phyloP scores from a whole-genome alignment of 176 grass and related monocot species.

The Rhynchospora tenuis region DNA sequence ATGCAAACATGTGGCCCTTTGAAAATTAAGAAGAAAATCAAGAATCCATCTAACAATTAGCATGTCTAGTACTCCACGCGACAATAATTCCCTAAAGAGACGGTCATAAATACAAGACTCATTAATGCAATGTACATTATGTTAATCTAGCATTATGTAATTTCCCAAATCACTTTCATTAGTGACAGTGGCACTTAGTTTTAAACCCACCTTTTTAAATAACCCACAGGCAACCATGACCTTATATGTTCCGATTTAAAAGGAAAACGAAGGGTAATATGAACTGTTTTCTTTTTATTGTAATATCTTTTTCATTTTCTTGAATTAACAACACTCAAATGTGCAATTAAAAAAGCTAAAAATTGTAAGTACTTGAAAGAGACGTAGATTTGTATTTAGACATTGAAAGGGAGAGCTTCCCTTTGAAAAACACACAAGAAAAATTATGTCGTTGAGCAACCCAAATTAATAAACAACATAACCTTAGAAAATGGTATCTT shows the following conservation, averaged over 20 bases:
- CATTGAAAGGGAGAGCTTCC: not conserved
- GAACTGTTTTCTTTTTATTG: not conserved
- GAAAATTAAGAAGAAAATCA: slow-evolving; percentile 11
- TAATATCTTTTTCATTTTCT: not conserved
- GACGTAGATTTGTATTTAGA: too few species aligned
- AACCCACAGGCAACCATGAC: not conserved
- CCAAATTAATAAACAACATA: not conserved
- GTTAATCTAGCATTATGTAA: slow-evolving; percentile 1
- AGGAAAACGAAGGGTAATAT: not conserved
- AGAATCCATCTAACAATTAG: not conserved
- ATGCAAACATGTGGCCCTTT: not conserved
- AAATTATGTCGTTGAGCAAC: not conserved
- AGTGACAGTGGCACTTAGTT: not conserved
- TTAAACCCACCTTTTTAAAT: not conserved
- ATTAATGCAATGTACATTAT: slow-evolving; percentile 9
- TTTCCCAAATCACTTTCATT: slow-evolving; percentile 7
- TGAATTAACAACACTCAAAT: not conserved
- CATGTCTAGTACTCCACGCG: slow-evolving; percentile 20
- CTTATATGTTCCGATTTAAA: not conserved
- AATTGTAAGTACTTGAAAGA: too few species aligned
- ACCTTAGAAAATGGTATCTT: not conserved
- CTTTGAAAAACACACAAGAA: not conserved
- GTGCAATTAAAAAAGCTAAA: not conserved
- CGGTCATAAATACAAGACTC: not conserved
- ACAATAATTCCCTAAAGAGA: slow-evolving; percentile 17